Base-by-base conservation (phyloP, 78 protist species). In the Polysphondylium violaceum region DNA sequence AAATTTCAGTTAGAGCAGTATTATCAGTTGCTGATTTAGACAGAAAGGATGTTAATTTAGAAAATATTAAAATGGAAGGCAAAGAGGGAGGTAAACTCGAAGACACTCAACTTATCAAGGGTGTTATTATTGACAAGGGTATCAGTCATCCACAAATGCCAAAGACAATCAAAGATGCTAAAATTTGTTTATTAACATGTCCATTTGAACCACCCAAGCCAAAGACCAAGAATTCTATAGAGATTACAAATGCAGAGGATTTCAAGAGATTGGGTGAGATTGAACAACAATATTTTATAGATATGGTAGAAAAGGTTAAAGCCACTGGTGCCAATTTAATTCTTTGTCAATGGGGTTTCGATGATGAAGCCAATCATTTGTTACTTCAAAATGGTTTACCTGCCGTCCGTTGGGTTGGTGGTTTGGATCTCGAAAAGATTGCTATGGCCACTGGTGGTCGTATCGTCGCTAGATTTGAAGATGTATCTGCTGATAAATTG, bases 171-270 rank as follows among this genome's bases (percentile, higher is more conserved):
- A 63, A 55, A 50, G 95, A 98, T 90, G 99, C 98, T 69, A 98
- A 97, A 88, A 93, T 99, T 21, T 97, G 98, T 92, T 93, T 99
- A 76, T 96, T 99, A 38, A 99, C 99, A 14, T 96, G 99, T 87
- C 99, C 99, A 40, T 99, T 99, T 56, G 99, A 99, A 95, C 99
- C 99, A 29, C 99, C 99, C 3, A 99, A 99, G 93, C 99, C 99
- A 74, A 99, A 99, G 98, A 99, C 99, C 72, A 99, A 96, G 71
- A 89, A 73, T 47, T 71, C 83, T 38, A 68, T 83, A 17, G 91
- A 83, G 33, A 94, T 95, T 63, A 76, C 95, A 83, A 86, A 90
- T n/a, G 98, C 86, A 36, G 96, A 92, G 55, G 95, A 93, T 31
- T 98, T 97, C 94, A 38, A 97, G 61, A 59, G 76, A 19, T 95